phyloP scores from a whole-genome alignment of 2,329 filamentous ascomycete species.

The Zasmidium cellare region DNA sequence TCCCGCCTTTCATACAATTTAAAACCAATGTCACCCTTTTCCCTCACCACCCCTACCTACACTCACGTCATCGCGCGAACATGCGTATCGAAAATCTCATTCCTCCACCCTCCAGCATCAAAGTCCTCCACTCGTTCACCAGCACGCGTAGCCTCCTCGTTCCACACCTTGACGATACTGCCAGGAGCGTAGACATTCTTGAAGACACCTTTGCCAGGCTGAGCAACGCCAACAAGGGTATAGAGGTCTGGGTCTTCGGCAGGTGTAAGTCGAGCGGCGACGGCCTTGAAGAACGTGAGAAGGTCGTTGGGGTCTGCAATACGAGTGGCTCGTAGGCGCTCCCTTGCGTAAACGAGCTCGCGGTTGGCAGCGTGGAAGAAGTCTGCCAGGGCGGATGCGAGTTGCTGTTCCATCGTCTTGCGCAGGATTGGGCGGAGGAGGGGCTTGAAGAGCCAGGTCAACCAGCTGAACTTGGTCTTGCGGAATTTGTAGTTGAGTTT shows the following conservation, averaged over 20 bases:
- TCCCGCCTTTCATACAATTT: neutral
- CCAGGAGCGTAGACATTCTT: conserved; percentile 83
- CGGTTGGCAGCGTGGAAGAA: conserved; percentile 74
- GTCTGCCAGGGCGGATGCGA: conserved; percentile 70
- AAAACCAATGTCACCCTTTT: neutral
- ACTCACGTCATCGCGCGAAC: conserved; percentile 24
- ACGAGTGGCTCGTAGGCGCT: conserved; percentile 80
- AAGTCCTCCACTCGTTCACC: conserved; percentile 74
- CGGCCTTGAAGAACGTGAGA: conserved; percentile 77
- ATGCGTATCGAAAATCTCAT: conserved; percentile 69
- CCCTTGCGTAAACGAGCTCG: conserved; percentile 82
- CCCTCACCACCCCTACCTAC: neutral
- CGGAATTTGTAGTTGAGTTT: conserved; percentile 78
- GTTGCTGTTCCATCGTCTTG: conserved; percentile 74
- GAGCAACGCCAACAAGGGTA: conserved; percentile 67
- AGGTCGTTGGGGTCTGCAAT: conserved; percentile 79
- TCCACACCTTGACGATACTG: conserved; percentile 86
- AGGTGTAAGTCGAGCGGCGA: conserved; percentile 73
- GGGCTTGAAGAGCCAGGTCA: conserved; percentile 83
- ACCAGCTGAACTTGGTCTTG: conserved; percentile 72
- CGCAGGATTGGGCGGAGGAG: conserved; percentile 78
- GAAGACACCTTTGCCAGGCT: conserved; percentile 67
- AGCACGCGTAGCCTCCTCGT: conserved; percentile 71
- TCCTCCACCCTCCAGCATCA: conserved; percentile 73
- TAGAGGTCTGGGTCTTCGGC: conserved; percentile 75